These are phyloP conservation scores for Sarcodon sp. DNA, from an alignment of 768 basidiomycete species.

Conservation along the genomic window DNA sequence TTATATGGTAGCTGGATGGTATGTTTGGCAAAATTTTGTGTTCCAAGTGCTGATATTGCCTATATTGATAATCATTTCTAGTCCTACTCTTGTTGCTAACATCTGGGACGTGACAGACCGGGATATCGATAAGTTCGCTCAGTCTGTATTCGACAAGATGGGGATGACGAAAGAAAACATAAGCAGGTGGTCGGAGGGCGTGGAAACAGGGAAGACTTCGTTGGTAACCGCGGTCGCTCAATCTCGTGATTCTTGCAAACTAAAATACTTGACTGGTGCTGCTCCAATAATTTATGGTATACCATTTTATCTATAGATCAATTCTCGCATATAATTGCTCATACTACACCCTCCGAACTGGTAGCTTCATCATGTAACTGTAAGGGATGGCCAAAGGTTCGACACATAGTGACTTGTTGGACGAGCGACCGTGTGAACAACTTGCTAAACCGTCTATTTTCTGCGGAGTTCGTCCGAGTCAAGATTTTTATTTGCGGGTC, in stretches of 20 bases:
- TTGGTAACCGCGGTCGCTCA: slow-evolving; percentile 70
- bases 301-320: slow-evolving; percentile 63
- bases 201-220: slow-evolving; percentile 19
- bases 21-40: slow-evolving; percentile 19
- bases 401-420: too few relatives aligned
- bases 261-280: slow-evolving; percentile 90
- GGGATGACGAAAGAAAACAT: slow-evolving; percentile 27
- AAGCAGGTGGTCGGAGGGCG: slow-evolving; percentile 8
- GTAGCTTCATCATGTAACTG: too few relatives aligned
- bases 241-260: slow-evolving; percentile 72
- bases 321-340: background rate
- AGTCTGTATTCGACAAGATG: slow-evolving; percentile 68
- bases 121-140: slow-evolving; percentile 90
- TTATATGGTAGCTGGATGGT: slow-evolving; percentile 98
- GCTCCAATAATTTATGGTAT: slow-evolving; percentile 94
- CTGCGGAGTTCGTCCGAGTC: too few relatives aligned
- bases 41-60: background rate
- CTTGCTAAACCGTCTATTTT: too few relatives aligned
- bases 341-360: background rate
- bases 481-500: too few relatives aligned
- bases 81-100: slow-evolving; percentile 83
- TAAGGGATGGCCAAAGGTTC: too few relatives aligned
- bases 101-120: slow-evolving; percentile 98
- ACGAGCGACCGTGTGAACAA: too few relatives aligned
- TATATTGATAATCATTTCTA: background rate